A percentile compares a stretch with the other conserved stretches of the same genome.
Conservation (phyloP, 129 eudicot genomes). For the Tagetes patula region DNA sequence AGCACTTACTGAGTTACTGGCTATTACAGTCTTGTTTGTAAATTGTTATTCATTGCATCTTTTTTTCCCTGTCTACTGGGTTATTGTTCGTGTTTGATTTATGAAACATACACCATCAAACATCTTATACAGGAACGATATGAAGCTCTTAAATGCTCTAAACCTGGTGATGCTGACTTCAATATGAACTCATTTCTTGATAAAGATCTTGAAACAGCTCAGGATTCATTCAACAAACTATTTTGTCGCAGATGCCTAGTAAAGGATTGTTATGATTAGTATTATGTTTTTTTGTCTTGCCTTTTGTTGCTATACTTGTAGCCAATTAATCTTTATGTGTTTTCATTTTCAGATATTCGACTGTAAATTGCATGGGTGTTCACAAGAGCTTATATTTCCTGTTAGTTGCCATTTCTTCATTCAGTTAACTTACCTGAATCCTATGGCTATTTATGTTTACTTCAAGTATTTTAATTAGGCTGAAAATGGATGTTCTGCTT, state of each 20-base stretch:
- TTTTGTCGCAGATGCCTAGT: slow-evolving; percentile 94
- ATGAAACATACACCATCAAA: slow-evolving; percentile 47
- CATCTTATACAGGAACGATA: slow-evolving; percentile 85
- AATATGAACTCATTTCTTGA: slow-evolving; percentile 49
- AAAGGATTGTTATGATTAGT: slow-evolving; percentile 27
- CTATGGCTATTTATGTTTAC: background rate
- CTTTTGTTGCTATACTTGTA: slow-evolving; percentile 22
- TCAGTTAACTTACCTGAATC: slow-evolving; percentile 9
- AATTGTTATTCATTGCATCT: slow-evolving; percentile 7
- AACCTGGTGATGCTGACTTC: slow-evolving; percentile 37
- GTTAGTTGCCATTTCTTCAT: slow-evolving; percentile 44
- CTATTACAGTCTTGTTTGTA: slow-evolving; percentile 17
- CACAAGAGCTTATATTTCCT: slow-evolving; percentile 82
- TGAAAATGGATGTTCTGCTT: slow-evolving; percentile 46
- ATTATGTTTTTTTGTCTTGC: slow-evolving; percentile 19
- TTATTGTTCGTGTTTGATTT: slow-evolving; percentile 15
- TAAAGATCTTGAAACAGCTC: slow-evolving; percentile 77
- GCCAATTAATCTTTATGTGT: slow-evolving; percentile 10
- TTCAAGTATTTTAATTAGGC: slow-evolving; percentile 40
- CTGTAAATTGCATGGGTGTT: slow-evolving; percentile 90
- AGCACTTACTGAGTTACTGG: slow-evolving; percentile 17
- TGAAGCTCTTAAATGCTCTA: slow-evolving; percentile 51
- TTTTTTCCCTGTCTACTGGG: slow-evolving; percentile 1
- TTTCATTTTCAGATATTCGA: slow-evolving; percentile 69
- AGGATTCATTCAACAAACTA: slow-evolving; percentile 80